Base-by-base conservation (phyloP, 306 rosid genomes). In the Ormosia emarginata region DNA sequence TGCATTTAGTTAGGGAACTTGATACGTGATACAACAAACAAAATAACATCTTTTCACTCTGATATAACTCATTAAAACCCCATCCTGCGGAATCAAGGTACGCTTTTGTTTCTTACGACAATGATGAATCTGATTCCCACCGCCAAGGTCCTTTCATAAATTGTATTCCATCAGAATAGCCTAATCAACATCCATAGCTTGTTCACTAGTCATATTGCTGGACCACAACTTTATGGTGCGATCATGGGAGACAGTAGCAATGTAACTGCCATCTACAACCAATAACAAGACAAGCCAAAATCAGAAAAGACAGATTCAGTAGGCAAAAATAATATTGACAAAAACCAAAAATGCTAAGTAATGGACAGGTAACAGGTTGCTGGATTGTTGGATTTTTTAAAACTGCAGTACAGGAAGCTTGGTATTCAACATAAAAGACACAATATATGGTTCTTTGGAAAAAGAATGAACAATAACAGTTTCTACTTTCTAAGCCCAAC, bases 141-240 rank as follows among this genome's bases (percentile, higher is more conserved):
- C 73, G 57, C 40, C 11, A 41, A 55, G 52, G 56, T 55, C 40
- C 85, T 75, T 80, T 57, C 29, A 47, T 68, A 80, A 70, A 86
- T 41, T 13, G 49, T 52, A 29, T 32, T 12, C 59, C 49, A 32
- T 80, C 67, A 59, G 47, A 47, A 29, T 43, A 82, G 71, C 82
- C 81, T 80, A 86, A 78, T 91, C 97, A 32, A 88, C 84, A 58
- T 92, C 94, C 97, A 92, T 94, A 36, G 79, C 85, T 53, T 88
- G 90, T 24, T 87, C 88, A 70, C 52, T 80, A 32, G 69, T 81
- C 76, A 55, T 53, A 36, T 83, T 75, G 83, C 92, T 84, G 43
- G 94, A 87, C 98, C 98, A 92, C n/a, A 92, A 85, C 84, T 94
- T 92, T 78, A 92, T 92, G 55, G 93, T 92, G 71, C 96, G 90